phyloP scores from a whole-genome alignment of 1,284 basidiomycete genomes.

The Salmacisia buchloeana region DNA sequence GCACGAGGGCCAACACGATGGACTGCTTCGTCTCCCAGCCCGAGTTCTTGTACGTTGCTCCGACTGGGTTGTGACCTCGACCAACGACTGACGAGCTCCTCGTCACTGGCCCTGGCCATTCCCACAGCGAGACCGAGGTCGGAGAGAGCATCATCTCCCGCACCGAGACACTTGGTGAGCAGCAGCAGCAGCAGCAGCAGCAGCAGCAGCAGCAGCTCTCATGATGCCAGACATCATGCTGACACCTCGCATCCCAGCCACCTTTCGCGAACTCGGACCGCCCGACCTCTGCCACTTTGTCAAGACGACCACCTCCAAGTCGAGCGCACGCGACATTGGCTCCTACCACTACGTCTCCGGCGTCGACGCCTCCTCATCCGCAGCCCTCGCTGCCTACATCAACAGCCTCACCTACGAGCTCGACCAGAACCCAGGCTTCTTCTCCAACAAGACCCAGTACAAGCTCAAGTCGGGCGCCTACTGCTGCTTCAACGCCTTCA shows the following conservation, averaged over 20 bases:
- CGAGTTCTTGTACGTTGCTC: conserved; percentile 41
- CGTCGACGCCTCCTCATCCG: conserved; percentile 93
- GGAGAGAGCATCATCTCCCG: conserved; percentile 82
- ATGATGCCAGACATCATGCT: neutral
- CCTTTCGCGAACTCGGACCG: conserved; percentile 92
- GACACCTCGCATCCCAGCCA: conserved; percentile 57
- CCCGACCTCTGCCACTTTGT: conserved; percentile 94
- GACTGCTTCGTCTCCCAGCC: conserved; percentile 46
- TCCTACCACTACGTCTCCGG: conserved; percentile 64
- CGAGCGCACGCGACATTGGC: conserved; percentile 25
- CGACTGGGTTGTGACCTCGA: neutral
- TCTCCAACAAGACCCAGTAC: conserved; percentile 66
- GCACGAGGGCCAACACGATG: too few relatives aligned
- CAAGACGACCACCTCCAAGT: conserved; percentile 65
- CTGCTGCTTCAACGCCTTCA: conserved; percentile 98
- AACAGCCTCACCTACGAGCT: conserved; percentile 94
- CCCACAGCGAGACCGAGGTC: conserved; percentile 69
- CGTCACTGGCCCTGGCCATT: too few relatives aligned
- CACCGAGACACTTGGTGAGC: conserved; percentile 81
- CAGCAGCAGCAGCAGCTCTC: too few relatives aligned
- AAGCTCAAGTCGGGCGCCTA: conserved; percentile 90
- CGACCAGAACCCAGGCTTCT: conserved; percentile 87
- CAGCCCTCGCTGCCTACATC: conserved; percentile 93
- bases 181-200: too few relatives aligned
- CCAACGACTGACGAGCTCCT: too few relatives aligned